These are phyloP conservation scores for Suhomyces kunorum DNA, from an alignment of 1,139 yeast species.

Conservation along the genomic window DNA sequence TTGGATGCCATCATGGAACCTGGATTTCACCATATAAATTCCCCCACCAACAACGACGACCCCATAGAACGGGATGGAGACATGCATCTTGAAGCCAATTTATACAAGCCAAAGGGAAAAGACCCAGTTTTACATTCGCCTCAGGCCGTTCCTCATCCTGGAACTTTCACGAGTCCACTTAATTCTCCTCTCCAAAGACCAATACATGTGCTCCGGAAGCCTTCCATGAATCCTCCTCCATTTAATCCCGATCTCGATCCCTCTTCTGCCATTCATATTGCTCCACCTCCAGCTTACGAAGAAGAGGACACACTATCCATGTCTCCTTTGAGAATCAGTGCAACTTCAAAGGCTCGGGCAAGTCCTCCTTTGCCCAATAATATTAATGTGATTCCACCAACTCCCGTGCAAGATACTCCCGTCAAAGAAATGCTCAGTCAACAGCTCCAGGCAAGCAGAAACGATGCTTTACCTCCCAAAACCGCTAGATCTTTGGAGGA, in stretches of 20 bases:
- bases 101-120: slow-evolving; percentile 53
- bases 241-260: slow-evolving; percentile 38
- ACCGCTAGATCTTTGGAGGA: slow-evolving; percentile 23
- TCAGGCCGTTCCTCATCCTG: slow-evolving; percentile 56
- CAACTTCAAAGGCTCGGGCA: slow-evolving; percentile 4
- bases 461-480: not conserved
- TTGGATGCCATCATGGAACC: slow-evolving; percentile 21
- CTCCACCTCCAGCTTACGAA: slow-evolving; percentile 45
- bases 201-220: slow-evolving; percentile 37
- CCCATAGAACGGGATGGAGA: slow-evolving; percentile 44
- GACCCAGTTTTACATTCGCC: slow-evolving; percentile 48
- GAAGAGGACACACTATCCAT: slow-evolving; percentile 23
- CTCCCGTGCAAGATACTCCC: slow-evolving; percentile 16
- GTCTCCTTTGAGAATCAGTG: slow-evolving; percentile 36
- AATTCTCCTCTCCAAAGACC: slow-evolving; percentile 37
- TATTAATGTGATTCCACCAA: slow-evolving; percentile 13
- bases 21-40: slow-evolving; percentile 33
- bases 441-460: slow-evolving; percentile 6
- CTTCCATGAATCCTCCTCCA: slow-evolving; percentile 46
- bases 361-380: not conserved
- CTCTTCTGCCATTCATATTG: slow-evolving; percentile 25
- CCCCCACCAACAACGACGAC: slow-evolving; percentile 32
- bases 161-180: slow-evolving; percentile 40
- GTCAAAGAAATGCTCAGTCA: slow-evolving; percentile 16
- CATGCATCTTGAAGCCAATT: slow-evolving; percentile 57